These are phyloP conservation scores for Xerocomellus chrysenteron DNA, from an alignment of 768 basidiomycete species.

Conservation along the genomic window DNA sequence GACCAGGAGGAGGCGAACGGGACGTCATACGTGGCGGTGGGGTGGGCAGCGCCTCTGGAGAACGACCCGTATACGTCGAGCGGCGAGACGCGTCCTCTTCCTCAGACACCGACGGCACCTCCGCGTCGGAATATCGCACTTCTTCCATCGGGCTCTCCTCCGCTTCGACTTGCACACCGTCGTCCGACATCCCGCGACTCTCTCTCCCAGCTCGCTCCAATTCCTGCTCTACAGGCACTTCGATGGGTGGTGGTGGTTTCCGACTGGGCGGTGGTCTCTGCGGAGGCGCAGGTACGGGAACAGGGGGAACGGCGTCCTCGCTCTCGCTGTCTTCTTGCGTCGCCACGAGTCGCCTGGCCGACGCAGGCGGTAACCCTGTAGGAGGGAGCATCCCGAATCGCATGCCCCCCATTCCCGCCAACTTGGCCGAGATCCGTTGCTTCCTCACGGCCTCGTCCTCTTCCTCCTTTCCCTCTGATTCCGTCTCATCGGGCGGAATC, in stretches of 20 bases:
- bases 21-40: constrained; percentile 45
- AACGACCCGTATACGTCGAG: constrained; percentile 18
- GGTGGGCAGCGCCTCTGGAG: constrained; percentile 39
- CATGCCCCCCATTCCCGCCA: constrained; percentile 58
- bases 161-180: constrained; percentile 62
- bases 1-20: constrained; percentile 33
- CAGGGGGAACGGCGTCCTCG: constrained; percentile 25
- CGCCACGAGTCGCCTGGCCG: constrained; percentile 14
- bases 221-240: constrained; percentile 1
- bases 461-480: constrained; percentile 17
- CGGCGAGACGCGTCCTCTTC: constrained; percentile 43
- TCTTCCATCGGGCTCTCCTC: constrained; percentile 77
- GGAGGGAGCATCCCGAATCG: constrained; percentile 54
- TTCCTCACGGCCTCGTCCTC: constrained; percentile 59
- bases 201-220: constrained; percentile 40
- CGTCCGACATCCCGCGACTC: constrained; percentile 48
- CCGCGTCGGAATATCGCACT: constrained; percentile 55
- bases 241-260: constrained; percentile 31
- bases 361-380: constrained; percentile 14
- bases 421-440: constrained; percentile 51
- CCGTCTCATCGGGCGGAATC: constrained; percentile 25
- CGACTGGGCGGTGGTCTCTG: constrained; percentile 31
- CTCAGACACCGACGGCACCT: constrained; percentile 34
- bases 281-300: constrained; percentile 33
- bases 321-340: constrained; percentile 32